Conservation (phyloP, 768 basidiomycete genomes). For the Podaxis sp. region DNA sequence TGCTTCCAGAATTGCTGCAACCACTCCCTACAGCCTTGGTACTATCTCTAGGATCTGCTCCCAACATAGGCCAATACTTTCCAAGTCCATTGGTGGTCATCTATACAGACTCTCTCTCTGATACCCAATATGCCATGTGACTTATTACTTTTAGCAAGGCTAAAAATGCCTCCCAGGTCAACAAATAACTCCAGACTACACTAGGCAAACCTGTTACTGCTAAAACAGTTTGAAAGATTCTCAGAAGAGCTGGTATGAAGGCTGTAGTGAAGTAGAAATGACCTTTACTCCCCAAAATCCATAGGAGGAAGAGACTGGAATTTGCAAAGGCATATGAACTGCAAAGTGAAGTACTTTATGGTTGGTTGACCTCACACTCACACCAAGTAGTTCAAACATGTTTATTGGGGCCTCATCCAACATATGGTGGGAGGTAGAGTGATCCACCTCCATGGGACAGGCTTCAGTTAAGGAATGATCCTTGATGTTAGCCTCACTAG, state of each 20-base stretch:
- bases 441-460: too few species aligned
- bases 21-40: neutral
- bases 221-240: neutral
- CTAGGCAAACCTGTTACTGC: neutral
- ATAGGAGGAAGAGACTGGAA: neutral
- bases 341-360: too few species aligned
- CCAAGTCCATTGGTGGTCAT: neutral
- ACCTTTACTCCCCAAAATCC: too few species aligned
- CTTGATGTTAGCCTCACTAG: too few species aligned
- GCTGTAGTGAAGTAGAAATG: neutral
- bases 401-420: too few species aligned
- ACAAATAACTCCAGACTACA: neutral
- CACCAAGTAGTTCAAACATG: too few species aligned
- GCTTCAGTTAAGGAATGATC: too few species aligned
- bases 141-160: too few species aligned
- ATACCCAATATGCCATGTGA: neutral
- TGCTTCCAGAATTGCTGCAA: neutral
- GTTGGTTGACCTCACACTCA: too few species aligned
- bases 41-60: neutral
- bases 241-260: neutral
- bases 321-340: neutral
- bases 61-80: neutral
- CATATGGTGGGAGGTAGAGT: too few species aligned
- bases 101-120: neutral
- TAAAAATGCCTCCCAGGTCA: neutral